Base-by-base conservation (phyloP, 2,329 filamentous ascomycete species). In the Emydomyces testavorans region DNA sequence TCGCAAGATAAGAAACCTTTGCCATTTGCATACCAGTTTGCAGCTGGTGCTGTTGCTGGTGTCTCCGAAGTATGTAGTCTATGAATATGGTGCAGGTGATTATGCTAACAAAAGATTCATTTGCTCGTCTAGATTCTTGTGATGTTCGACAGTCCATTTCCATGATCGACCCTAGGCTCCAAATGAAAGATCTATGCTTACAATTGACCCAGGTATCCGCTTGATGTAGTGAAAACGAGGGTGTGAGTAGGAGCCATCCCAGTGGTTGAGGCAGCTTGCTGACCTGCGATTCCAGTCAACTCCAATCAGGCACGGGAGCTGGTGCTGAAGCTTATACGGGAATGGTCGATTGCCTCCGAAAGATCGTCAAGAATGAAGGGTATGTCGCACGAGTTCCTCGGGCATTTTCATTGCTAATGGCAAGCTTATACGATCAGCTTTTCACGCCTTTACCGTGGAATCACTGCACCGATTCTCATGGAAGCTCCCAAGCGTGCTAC, bases 221-320 rank as follows among this genome's bases (percentile, higher is more conserved):
- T 98, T 67, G 92, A 98, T 67, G 92, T 98, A 50, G 87, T 96
- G 68, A 96, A 96, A 78, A 96, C 92, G 56, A 78, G 90, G 82
- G 84, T 94, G 85, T 92, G 78, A 77, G 82, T 67, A 54, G 6
- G 15, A n/a, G 7, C 16, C 15, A 6, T 13, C 20, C 41, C 41
- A 7, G 42, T 41, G 20, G 43, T 29, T 20, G 24, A 3, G n/a
- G 37, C 18, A 7, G 23, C 21, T 28, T 34, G 39, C 43, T 46
- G 34, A 48, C 16, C 20, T 13, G 34, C 13, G 11, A 16, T 4
- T 35, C 53, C 60, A 94, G 85, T 66, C 89, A 95, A 70, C 76
- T 95, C 49, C 89, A 95, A 72, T 84, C 83, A 46, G 83, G 82
- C 60, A 76, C 73, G 56, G 71, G 74, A 18, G 58, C 65, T 8